A percentile compares a stretch with the other conserved stretches of the same genome.
Evolutionary conservation across 352 stramenopile species (phyloP).

Genomic region (Phytophthora nicotianae): DNA sequence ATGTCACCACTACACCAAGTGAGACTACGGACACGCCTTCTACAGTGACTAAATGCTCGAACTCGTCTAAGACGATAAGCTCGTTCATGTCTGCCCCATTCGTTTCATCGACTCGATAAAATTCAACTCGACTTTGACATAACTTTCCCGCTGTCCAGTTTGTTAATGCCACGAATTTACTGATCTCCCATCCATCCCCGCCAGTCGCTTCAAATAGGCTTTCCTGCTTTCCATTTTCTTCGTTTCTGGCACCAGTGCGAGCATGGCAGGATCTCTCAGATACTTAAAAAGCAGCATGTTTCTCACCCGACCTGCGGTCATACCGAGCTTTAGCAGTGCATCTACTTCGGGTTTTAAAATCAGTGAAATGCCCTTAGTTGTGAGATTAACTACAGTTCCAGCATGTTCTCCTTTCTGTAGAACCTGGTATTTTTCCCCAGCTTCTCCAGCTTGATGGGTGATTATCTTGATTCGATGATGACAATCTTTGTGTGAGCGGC

Average conservation of each 20-base stretch:
- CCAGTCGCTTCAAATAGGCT: not conserved
- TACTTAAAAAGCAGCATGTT: conserved; percentile 18
- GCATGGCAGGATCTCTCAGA: not conserved
- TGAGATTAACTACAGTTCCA: not conserved
- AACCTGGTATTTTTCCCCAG: conserved; percentile 4
- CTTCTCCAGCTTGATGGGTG: not conserved
- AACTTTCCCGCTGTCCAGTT: conserved; percentile 1
- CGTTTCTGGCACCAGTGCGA: conserved; percentile 1
- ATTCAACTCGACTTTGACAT: conserved; percentile 2
- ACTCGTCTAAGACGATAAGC: conserved; percentile 7
- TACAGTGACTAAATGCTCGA: conserved; percentile 9
- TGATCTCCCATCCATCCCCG: conserved; percentile 5
- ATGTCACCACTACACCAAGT: conserved; percentile 5
- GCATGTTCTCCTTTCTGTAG: conserved; percentile 7
- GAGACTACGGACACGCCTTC: not conserved
- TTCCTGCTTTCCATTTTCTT: conserved; percentile 17
- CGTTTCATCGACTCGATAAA: not conserved
- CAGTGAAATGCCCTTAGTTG: not conserved
- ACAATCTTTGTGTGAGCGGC: conserved; percentile 7
- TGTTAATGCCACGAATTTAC: not conserved
- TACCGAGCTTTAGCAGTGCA: too few relatives aligned
- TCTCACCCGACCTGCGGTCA: not conserved
- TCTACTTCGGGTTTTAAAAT: conserved; percentile 5
- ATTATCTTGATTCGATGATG: not conserved
- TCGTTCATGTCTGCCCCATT: conserved; percentile 4